Base-by-base conservation (phyloP, 2,329 filamentous ascomycete genomes). In the Dothideomycetidae sp. region DNA sequence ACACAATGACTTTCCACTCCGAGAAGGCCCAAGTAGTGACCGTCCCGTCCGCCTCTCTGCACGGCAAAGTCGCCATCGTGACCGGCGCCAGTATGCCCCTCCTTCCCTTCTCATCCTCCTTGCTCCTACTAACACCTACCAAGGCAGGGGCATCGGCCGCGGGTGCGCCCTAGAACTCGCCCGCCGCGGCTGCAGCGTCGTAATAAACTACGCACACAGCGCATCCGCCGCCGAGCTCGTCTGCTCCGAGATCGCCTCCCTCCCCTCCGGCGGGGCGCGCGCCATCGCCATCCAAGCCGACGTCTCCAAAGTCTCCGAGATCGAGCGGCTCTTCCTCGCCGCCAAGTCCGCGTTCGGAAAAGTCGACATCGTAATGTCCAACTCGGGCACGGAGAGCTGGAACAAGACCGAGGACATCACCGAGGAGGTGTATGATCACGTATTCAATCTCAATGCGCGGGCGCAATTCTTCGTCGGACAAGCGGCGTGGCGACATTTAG, bases 391-490 rank as follows among this genome's bases (percentile, higher is more conserved):
- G 38, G 75, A 79, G 52, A 70, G 64, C 31, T 80, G 78, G 64
- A 73, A 75, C 44, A 73, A 76, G 57, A 68, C 76, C 42, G 71
- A 76, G 60, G 73, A 79, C 48, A 74, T 80, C 41, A 66, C 72
- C 3, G 71, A 75, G 54, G 75, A 80, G 61, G 75, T 79, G 58
- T 81, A 73, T 53, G 76, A 81, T 55, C 73, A 76, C 44, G 75
- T 80, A 46, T 78, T 81, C 63, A 66, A 63, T 60, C 59, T 80
- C 54, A 81, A 81, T 59, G 70, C 75, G 5, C 64, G 74, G 5
- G 76, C 75, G 32, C 76, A 83, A 59, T 83, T 83, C 66, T 83
- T 84, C 56, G 78, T 84, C 36, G 79, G 78, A 13, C 77, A 82
- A 61, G 74, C 80, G 41, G 80, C 73, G 5, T 78, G 79, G 58